These are phyloP conservation scores for Pistacia integerrima DNA, from an alignment of 345 rosid genomes.

Conservation along the genomic window DNA sequence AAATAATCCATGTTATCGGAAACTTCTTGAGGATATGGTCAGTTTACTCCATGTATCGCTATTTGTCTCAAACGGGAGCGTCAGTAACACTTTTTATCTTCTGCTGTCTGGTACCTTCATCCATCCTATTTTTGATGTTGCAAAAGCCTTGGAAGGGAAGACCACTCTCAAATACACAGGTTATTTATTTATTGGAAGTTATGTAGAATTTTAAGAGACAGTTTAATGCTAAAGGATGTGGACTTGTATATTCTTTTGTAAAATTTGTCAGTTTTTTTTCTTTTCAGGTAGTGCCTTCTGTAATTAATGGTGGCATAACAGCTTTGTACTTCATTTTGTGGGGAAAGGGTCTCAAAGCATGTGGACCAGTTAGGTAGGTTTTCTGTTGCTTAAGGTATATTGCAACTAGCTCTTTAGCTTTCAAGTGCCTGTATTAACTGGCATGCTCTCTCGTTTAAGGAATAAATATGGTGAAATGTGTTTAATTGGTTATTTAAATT, in stretches of 20 bases:
- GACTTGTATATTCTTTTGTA: constrained; percentile 5
- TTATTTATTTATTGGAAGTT: constrained; percentile 22
- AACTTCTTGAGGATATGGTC: constrained; percentile 96
- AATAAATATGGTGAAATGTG: not conserved
- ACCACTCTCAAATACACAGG: constrained; percentile 88
- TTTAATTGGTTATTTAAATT: not conserved
- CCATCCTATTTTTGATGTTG: constrained; percentile 62
- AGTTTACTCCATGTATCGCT: constrained; percentile 79
- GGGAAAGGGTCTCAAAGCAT: constrained; percentile 89
- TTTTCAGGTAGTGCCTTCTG: constrained; percentile 86
- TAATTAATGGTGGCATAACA: constrained; percentile 89
- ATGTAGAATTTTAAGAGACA: constrained; percentile 5
- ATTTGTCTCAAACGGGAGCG: constrained; percentile 79
- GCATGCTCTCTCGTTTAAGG: not conserved
- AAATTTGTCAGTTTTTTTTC: constrained; percentile 26
- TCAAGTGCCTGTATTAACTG: not conserved
- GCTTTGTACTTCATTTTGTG: constrained; percentile 91
- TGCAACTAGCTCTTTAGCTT: not conserved
- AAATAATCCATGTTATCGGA: constrained; percentile 76
- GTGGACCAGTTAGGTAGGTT: constrained; percentile 92
- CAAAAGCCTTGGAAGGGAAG: constrained; percentile 99
- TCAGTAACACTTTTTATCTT: constrained; percentile 87
- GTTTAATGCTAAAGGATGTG: constrained; percentile 17
- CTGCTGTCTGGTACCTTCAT: constrained; percentile 81
- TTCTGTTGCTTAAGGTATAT: constrained; percentile 19